These are phyloP conservation scores for Actinomucor elegans DNA, from an alignment of 371 early-diverging fungal species.

Conservation along the genomic window DNA sequence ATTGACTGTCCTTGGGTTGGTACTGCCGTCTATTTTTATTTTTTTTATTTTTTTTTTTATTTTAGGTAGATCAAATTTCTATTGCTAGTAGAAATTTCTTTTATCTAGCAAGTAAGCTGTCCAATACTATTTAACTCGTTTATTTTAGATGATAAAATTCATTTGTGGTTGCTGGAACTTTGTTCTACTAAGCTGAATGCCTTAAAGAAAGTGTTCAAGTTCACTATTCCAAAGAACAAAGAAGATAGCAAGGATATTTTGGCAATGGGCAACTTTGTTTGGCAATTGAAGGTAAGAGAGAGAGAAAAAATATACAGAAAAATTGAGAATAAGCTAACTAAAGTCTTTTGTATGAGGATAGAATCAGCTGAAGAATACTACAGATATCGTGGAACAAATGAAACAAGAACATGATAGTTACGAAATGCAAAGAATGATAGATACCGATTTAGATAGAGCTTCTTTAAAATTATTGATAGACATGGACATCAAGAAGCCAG, in stretches of 20 bases:
- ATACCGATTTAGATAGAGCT: not conserved
- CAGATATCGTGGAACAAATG: not conserved
- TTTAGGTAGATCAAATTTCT: no score
- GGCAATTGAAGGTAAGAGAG: conserved; percentile 7
- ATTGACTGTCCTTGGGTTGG: no score
- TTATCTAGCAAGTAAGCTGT: no score
- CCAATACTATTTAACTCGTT: no score
- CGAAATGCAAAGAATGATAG: conserved; percentile 3
- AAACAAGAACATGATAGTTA: conserved; percentile 3
- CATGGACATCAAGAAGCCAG: conserved; percentile 6
- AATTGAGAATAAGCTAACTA: not conserved
- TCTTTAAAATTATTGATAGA: not conserved
- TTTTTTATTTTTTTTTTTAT: no score
- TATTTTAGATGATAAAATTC: no score
- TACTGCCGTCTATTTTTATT: no score
- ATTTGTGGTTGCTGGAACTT: no score
- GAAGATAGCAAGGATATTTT: conserved; percentile 1
- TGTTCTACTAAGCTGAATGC: no score
- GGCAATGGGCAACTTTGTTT: conserved; percentile 11
- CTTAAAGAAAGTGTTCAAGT: no score
- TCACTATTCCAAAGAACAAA: conserved; percentile 1
- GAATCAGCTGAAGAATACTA: conserved; percentile 2
- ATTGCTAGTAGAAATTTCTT: no score
- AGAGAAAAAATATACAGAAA: no score
- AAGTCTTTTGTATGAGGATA: not conserved